These are phyloP conservation scores for Boletus rubroflammeus DNA, from an alignment of 768 basidiomycete species.

Conservation along the genomic window DNA sequence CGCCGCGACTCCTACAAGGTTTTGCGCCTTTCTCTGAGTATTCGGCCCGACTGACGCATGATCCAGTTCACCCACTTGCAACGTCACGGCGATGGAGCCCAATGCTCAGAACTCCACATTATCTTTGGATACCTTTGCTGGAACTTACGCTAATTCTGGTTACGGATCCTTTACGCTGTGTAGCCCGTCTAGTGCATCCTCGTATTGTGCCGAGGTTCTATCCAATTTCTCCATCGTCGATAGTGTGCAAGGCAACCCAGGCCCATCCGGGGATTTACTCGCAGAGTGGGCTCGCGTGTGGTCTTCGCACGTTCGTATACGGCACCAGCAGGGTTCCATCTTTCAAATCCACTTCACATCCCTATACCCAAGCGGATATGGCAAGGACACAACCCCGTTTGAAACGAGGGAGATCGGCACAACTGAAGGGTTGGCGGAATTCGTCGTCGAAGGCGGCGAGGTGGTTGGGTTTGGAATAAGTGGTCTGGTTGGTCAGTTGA, in stretches of 20 bases:
- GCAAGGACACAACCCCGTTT: constrained; percentile 34
- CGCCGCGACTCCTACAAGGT: constrained; percentile 1
- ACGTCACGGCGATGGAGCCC: background rate
- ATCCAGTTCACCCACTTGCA: background rate
- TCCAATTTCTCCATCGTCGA: constrained; percentile 30
- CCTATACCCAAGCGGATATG: constrained; percentile 38
- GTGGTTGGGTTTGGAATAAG: constrained; percentile 31
- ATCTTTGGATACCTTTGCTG: constrained; percentile 29
- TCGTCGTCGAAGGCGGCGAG: constrained; percentile 24
- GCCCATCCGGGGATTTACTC: constrained; percentile 20
- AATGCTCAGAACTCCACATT: background rate
- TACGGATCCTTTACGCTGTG: constrained; percentile 40
- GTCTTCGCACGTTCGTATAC: constrained; percentile 37
- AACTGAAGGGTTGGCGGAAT: constrained; percentile 11
- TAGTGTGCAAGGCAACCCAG: background rate
- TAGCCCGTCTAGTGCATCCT: constrained; percentile 20
- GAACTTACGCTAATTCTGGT: constrained; percentile 36
- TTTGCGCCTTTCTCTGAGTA: background rate
- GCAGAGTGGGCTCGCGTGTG: constrained; percentile 34
- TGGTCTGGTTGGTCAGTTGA: constrained; percentile 11
- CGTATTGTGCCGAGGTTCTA: constrained; percentile 23
- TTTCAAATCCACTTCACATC: constrained; percentile 24
- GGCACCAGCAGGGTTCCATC: constrained; percentile 10
- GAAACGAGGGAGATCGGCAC: constrained; percentile 13
- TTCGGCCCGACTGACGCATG: background rate